These are phyloP conservation scores for Hypoxylon lenormandii DNA, from an alignment of 495 filamentous ascomycete genomes.

Conservation along the genomic window DNA sequence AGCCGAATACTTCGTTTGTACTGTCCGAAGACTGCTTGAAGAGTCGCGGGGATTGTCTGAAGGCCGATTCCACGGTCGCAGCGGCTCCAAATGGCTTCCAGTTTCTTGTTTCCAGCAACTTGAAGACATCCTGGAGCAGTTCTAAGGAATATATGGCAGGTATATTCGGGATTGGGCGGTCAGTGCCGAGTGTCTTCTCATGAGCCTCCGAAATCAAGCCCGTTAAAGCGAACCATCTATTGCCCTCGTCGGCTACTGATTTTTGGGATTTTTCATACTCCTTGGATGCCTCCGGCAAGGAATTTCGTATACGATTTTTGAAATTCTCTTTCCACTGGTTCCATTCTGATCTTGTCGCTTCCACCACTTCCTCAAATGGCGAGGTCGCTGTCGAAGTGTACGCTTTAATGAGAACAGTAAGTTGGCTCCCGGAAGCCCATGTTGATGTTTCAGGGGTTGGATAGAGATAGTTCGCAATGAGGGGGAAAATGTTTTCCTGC, in stretches of 20 bases:
- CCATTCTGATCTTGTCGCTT: constrained; percentile 62
- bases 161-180: constrained; percentile 49
- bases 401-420: constrained; percentile 49
- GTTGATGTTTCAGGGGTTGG: constrained; percentile 52
- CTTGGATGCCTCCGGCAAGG: constrained; percentile 80
- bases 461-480: constrained; percentile 57
- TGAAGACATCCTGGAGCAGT: constrained; percentile 51
- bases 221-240: constrained; percentile 72
- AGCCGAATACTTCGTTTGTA: constrained; percentile 25
- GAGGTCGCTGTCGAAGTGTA: constrained; percentile 51
- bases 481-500: constrained; percentile 56
- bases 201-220: constrained; percentile 57
- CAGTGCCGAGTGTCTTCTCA: constrained; percentile 36
- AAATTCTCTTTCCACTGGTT: constrained; percentile 65
- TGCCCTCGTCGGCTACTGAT: constrained; percentile 68
- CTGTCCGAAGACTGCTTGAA: constrained; percentile 33
- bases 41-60: constrained; percentile 50
- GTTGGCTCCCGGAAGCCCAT: constrained; percentile 51
- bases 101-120: constrained; percentile 65
- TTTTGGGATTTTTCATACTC: constrained; percentile 78
- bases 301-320: constrained; percentile 72
- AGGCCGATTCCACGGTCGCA: constrained; percentile 65
- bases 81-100: constrained; percentile 88
- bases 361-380: constrained; percentile 55
- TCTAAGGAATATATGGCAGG: constrained; percentile 40